Evolutionary conservation across 2,329 filamentous ascomycete genomes (phyloP).

Genomic region (Penicillium griseofulvum): DNA sequence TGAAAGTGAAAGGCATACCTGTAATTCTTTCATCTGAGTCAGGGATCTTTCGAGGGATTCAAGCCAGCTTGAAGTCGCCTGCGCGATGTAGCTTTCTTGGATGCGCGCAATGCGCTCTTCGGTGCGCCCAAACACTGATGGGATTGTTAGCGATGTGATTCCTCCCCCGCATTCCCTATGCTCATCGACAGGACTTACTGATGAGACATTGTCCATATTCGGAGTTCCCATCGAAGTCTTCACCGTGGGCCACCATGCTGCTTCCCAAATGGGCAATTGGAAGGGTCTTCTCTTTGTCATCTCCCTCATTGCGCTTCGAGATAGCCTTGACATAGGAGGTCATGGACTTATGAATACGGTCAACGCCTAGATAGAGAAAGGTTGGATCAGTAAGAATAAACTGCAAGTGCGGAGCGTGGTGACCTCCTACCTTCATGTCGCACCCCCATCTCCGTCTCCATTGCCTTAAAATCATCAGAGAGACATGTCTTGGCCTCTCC

Average conservation of each 20-base stretch:
- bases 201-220: slow-evolving; percentile 86
- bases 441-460: slow-evolving; percentile 87
- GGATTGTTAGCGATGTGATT: slow-evolving; percentile 2
- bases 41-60: slow-evolving; percentile 87
- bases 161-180: background rate
- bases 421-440: slow-evolving; percentile 71
- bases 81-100: slow-evolving; percentile 77
- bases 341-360: slow-evolving; percentile 83
- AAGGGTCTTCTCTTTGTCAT: slow-evolving; percentile 83
- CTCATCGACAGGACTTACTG: slow-evolving; percentile 47
- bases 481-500: slow-evolving; percentile 81
- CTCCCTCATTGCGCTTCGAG: slow-evolving; percentile 76
- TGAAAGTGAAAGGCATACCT: slow-evolving; percentile 57
- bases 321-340: slow-evolving; percentile 83
- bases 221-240: slow-evolving; percentile 87
- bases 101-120: slow-evolving; percentile 84
- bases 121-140: slow-evolving; percentile 69
- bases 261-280: slow-evolving; percentile 77
- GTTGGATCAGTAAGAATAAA: background rate
- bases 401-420: background rate
- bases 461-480: slow-evolving; percentile 83
- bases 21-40: slow-evolving; percentile 96
- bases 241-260: slow-evolving; percentile 83
- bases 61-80: slow-evolving; percentile 79
- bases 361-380: slow-evolving; percentile 70